Base-by-base conservation (phyloP, 306 rosid species). In the Acmispon strigosus region DNA sequence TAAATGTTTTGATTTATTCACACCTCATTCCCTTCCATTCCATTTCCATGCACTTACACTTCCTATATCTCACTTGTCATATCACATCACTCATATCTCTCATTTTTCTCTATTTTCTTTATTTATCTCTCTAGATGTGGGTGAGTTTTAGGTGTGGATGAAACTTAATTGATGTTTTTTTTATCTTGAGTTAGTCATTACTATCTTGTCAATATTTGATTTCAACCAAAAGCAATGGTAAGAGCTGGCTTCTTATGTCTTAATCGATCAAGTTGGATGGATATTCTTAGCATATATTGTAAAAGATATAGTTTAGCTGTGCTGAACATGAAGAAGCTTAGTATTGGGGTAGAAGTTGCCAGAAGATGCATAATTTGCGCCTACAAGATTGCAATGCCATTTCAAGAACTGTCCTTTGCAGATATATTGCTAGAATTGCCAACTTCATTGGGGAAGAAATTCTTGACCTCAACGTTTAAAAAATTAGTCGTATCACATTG, bases 171-270 rank as follows among this genome's bases (percentile, higher is more conserved):
- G n/a, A n/a, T n/a, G n/a, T n/a, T n/a, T n/a, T n/a, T n/a, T 63
- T 45, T 34, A 52, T 54, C 43, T 5, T 24, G 16, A 59, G 68
- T 60, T 36, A 70, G 78, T 59, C 67, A 27, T 41, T 69, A 52
- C 42, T 76, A 17, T 32, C 49, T 20, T 76, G 78, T 76, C 66
- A 65, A 71, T 66, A 76, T 71, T 60, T 70, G 59, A 59, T 66
- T 52, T 16, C 67, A 34, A 44, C 32, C 32, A 70, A 14, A 55
- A 65, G 78, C 49, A 61, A 76, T 58, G 66, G 62, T 41, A 62
- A 74, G 51, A 63, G 74, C n/a, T 4, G 53, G 37, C 6, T 61
- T 49, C 13, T 41, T 53, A 2, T 4, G 5, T 70, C 12, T 64
- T 10, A 27, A 15, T 6, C 0, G 48, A 69, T 44, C 22, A 10